Percentiles rank a stretch among this genome's conserved stretches.
phyloP scores from a whole-genome alignment of 2,329 filamentous ascomycete genomes.

The Trichothecium sympodiale region DNA sequence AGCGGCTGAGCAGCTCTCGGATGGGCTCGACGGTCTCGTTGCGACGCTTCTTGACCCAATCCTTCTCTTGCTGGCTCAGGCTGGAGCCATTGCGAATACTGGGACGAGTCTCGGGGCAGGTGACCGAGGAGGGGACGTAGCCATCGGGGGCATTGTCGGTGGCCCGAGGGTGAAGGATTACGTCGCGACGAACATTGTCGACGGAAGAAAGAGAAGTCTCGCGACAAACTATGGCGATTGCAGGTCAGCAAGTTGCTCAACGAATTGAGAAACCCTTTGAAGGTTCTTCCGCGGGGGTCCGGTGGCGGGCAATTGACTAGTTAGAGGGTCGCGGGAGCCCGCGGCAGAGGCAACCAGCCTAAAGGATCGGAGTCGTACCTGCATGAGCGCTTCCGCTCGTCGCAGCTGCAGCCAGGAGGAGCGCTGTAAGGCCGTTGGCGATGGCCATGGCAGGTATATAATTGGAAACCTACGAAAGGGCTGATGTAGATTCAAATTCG shows the following conservation, averaged over 20 bases:
- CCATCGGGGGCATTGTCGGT: conserved; percentile 28
- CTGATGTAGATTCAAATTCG: too few relatives aligned
- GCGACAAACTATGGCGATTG: conserved; percentile 6
- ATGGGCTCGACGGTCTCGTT: conserved; percentile 67
- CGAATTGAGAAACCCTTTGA: neutral
- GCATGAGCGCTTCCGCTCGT: too few relatives aligned
- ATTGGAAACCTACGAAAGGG: too few relatives aligned
- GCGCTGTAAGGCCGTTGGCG: too few relatives aligned
- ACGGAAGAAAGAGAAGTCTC: conserved; percentile 6
- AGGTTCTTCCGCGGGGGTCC: too few relatives aligned
- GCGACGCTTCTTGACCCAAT: conserved; percentile 64
- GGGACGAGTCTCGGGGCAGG: conserved; percentile 61
- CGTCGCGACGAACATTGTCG: too few relatives aligned
- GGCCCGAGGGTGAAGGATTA: conserved; percentile 10
- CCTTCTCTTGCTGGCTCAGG: conserved; percentile 58
- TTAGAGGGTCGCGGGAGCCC: neutral
- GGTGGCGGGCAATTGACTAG: too few relatives aligned
- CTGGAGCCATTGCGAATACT: conserved; percentile 49
- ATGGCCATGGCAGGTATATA: too few relatives aligned
- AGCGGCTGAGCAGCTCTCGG: conserved; percentile 57
- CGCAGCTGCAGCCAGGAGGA: too few relatives aligned
- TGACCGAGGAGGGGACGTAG: conserved; percentile 58
- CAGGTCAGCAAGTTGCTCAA: neutral
- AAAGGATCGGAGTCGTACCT: too few relatives aligned
- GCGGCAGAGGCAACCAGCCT: neutral